These are phyloP conservation scores for Knoxdaviesia proteae DNA, from an alignment of 2,329 filamentous ascomycete species.

Conservation along the genomic window DNA sequence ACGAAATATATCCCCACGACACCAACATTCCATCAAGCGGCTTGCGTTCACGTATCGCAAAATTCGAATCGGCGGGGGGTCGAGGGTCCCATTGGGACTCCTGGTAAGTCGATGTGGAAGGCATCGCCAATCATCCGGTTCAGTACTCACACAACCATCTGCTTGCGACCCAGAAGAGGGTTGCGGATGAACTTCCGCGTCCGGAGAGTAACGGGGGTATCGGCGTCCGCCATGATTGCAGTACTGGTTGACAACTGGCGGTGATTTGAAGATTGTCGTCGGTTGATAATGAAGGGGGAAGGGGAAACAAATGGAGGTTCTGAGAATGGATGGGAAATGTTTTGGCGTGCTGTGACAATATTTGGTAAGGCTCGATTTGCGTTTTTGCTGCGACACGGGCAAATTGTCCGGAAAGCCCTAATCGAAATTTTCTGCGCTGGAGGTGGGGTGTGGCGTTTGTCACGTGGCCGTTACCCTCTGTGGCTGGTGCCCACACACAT, in stretches of 20 bases:
- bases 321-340: constrained; percentile 9
- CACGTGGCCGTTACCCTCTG: too few relatives aligned
- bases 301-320: too few relatives aligned
- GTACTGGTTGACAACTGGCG: constrained; percentile 7
- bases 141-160: constrained; percentile 93
- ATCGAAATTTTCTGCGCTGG: background rate
- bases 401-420: constrained; percentile 2
- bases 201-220: constrained; percentile 63
- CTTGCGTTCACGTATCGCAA: too few relatives aligned
- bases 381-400: background rate
- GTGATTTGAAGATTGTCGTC: constrained; percentile 5
- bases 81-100: too few relatives aligned
- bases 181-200: constrained; percentile 99
- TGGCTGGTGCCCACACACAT: too few relatives aligned
- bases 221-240: constrained; percentile 74
- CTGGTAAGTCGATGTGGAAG: background rate
- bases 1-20: too few relatives aligned
- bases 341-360: background rate
- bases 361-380: background rate
- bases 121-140: constrained; percentile 1
- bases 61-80: too few relatives aligned
- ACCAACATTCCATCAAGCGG: too few relatives aligned
- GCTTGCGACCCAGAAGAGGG: constrained; percentile 93
- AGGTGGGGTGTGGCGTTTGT: too few relatives aligned
- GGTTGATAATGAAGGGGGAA: constrained; percentile 12